A percentile compares a stretch with the other conserved stretches of the same genome.
These are phyloP conservation scores for Wallacemonas rigidus DNA, from an alignment of 208 protist species.

Conservation along the genomic window DNA sequence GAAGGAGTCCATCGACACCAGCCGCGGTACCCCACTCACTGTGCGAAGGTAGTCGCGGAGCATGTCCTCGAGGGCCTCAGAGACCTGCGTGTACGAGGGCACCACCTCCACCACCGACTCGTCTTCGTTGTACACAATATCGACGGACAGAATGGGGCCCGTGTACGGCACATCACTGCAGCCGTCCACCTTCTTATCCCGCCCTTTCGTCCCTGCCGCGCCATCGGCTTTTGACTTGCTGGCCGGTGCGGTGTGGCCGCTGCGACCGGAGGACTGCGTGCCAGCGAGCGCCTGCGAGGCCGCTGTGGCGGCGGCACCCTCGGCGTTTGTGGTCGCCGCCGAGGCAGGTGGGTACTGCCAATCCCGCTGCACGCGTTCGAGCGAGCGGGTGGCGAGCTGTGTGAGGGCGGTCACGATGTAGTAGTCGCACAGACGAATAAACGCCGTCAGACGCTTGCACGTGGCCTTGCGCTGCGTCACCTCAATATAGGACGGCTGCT, in stretches of 20 bases:
- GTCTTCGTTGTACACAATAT: constrained; percentile 78
- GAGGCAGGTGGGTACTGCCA: constrained; percentile 53
- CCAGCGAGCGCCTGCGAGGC: background rate
- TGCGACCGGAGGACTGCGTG: background rate
- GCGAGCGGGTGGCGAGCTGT: constrained; percentile 75
- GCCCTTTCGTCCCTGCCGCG: background rate
- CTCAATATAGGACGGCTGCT: constrained; percentile 94
- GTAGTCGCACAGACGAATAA: constrained; percentile 95
- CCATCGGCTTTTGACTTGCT: constrained; percentile 14
- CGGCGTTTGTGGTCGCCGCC: background rate
- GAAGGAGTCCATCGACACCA: constrained; percentile 88
- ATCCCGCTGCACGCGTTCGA: constrained; percentile 71
- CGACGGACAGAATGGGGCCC: constrained; percentile 76
- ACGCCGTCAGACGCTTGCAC: constrained; percentile 91
- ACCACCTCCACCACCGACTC: constrained; percentile 71
- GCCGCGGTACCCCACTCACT: constrained; percentile 76
- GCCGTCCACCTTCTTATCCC: constrained; percentile 28
- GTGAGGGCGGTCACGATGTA: constrained; percentile 92
- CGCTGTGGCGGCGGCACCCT: background rate
- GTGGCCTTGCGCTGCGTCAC: constrained; percentile 90
- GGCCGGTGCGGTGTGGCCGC: background rate
- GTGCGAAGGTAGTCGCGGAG: constrained; percentile 91
- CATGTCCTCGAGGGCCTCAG: constrained; percentile 85
- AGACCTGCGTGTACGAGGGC: constrained; percentile 69
- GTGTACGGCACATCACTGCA: constrained; percentile 30